Evolutionary conservation across 148 eudicot species (phyloP).

Genomic region (Persicaria maculosa): DNA sequence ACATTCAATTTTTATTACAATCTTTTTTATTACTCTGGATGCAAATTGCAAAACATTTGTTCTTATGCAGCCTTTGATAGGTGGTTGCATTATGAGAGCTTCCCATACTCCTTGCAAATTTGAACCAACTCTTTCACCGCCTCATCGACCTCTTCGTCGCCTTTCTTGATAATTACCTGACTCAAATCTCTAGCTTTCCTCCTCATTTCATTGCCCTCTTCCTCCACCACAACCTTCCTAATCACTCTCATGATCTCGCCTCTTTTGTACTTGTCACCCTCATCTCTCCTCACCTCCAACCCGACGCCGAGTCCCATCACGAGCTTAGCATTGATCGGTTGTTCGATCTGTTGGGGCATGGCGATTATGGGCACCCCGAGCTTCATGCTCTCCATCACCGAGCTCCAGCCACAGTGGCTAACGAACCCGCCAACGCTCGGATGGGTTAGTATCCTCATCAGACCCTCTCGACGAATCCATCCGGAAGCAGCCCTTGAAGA

Average conservation of each 20-base stretch:
- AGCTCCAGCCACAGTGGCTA: conserved; percentile 12
- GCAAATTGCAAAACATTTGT: too few species aligned
- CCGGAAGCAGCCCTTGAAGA: neutral
- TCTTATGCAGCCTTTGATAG: too few species aligned
- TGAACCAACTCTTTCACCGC: conserved; percentile 3
- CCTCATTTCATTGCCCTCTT: neutral
- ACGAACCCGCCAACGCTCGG: conserved; percentile 12
- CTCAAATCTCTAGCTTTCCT: neutral
- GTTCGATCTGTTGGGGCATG: conserved; percentile 13
- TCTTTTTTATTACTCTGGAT: too few species aligned
- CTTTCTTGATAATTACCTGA: neutral
- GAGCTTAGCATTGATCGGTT: conserved; percentile 6
- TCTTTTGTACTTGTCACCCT: neutral
- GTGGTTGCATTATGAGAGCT: neutral
- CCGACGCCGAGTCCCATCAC: neutral
- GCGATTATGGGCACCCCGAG: conserved; percentile 11
- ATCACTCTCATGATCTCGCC: conserved; percentile 6
- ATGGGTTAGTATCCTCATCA: neutral
- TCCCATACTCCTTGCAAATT: neutral
- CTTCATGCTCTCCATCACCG: conserved; percentile 10
- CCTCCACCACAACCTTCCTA: conserved; percentile 7
- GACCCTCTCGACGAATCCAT: neutral
- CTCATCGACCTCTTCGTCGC: conserved; percentile 9
- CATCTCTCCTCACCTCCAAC: conserved; percentile 1
- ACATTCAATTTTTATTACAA: too few species aligned